These are phyloP conservation scores for Ganoderma lucidum DNA, from an alignment of 1,284 basidiomycete species.

Conservation along the genomic window DNA sequence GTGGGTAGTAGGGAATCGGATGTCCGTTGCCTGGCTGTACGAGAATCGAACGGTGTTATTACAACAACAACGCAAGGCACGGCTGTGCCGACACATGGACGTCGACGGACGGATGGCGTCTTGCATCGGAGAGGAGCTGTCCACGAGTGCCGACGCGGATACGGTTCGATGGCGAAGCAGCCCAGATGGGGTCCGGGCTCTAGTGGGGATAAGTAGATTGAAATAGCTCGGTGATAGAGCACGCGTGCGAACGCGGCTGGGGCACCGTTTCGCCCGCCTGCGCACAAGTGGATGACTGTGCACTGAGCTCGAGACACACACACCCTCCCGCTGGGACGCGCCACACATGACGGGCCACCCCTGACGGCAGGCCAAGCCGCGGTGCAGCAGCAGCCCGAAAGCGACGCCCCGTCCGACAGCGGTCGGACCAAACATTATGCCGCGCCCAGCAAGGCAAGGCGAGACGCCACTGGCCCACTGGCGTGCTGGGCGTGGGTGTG, in stretches of 20 bases:
- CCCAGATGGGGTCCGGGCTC: neutral
- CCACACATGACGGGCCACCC: neutral
- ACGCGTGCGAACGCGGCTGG: conserved; percentile 15
- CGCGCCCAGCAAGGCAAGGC: neutral
- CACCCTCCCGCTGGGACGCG: neutral
- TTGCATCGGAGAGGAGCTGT: neutral
- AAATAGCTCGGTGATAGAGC: conserved; percentile 17
- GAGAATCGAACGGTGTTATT: conserved; percentile 1
- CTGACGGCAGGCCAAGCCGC: conserved; percentile 10
- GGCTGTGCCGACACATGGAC: neutral
- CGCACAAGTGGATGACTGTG: conserved; percentile 3
- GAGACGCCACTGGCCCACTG: conserved; percentile 8
- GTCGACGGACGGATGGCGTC: neutral
- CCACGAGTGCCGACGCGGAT: neutral
- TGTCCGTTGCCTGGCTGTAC: neutral
- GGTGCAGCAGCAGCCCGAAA: neutral
- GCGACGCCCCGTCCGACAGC: conserved; percentile 2
- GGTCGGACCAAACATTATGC: conserved; percentile 10
- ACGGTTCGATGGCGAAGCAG: conserved; percentile 1
- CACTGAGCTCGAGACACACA: neutral
- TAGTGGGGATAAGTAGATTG: conserved; percentile 9
- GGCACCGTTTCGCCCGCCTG: conserved; percentile 8
- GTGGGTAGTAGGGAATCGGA: neutral
- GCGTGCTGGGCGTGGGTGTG: neutral
- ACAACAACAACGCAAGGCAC: conserved; percentile 6